These are phyloP conservation scores for Ramalina peruviana DNA, from an alignment of 495 filamentous ascomycete species.

Conservation along the genomic window DNA sequence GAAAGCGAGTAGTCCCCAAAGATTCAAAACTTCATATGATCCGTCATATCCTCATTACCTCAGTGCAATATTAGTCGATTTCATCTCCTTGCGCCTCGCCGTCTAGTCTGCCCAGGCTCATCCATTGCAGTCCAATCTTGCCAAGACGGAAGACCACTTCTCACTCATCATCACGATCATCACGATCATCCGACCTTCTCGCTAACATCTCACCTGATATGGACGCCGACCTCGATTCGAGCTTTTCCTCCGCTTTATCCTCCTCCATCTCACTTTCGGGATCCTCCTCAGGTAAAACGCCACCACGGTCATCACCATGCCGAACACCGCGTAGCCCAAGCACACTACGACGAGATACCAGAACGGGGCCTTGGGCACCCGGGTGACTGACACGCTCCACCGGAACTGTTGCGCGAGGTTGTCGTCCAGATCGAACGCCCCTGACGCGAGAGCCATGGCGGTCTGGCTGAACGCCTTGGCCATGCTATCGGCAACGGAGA, in stretches of 20 bases:
- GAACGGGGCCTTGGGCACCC: constrained; percentile 7
- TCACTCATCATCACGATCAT: no score
- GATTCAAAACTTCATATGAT: no score
- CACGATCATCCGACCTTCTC: no score
- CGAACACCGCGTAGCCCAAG: constrained; percentile 6
- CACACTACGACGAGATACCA: constrained; percentile 6
- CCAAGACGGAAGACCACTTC: no score
- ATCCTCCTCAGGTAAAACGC: constrained; percentile 2
- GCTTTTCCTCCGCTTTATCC: no score
- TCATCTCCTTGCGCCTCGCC: no score
- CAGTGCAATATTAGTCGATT: no score
- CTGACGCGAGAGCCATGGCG: constrained; percentile 5
- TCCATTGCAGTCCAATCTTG: no score
- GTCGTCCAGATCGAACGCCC: constrained; percentile 3
- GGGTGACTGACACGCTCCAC: neutral
- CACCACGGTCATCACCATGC: constrained; percentile 6
- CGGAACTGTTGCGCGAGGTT: constrained; percentile 5
- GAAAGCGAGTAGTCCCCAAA: no score
- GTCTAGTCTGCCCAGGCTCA: no score
- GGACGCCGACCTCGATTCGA: no score
- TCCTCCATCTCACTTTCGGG: neutral
- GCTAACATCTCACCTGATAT: neutral
- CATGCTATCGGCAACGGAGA: neutral
- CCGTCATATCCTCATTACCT: no score
- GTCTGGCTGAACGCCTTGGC: constrained; percentile 6